Evolutionary conservation across 192 early-diverging fungal genomes (phyloP).

Genomic region (Mortierella claussenii): DNA sequence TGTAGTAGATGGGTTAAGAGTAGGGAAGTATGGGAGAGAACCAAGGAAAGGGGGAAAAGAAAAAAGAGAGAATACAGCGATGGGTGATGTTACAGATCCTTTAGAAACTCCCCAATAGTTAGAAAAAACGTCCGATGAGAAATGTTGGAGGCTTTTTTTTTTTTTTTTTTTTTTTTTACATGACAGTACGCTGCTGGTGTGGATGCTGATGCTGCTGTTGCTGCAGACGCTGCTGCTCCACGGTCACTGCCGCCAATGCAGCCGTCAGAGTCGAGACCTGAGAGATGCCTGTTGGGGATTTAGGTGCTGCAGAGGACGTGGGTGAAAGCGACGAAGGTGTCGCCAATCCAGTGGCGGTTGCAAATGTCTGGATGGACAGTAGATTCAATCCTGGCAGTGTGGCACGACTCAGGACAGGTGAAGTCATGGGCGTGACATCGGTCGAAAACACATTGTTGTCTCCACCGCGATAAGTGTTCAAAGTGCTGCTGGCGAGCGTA

Average conservation of each 20-base stretch:
- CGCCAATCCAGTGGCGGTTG: neutral
- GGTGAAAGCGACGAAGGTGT: constrained; percentile 43
- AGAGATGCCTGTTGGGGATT: constrained; percentile 18
- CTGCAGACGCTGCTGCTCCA: constrained; percentile 41
- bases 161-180: neutral
- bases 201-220: constrained; percentile 12
- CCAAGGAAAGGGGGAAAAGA: too few relatives aligned
- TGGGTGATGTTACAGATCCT: too few relatives aligned
- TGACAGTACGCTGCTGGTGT: neutral
- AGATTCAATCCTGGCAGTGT: constrained; percentile 27
- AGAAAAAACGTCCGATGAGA: too few relatives aligned
- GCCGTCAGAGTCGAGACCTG: constrained; percentile 48
- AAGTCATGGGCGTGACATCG: constrained; percentile 49
- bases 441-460: constrained; percentile 33
- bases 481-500: neutral
- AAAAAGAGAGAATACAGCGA: too few relatives aligned
- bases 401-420: constrained; percentile 41
- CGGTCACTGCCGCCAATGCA: constrained; percentile 41
- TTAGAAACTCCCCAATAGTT: too few relatives aligned
- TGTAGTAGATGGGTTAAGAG: too few relatives aligned
- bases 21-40: too few relatives aligned
- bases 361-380: constrained; percentile 29
- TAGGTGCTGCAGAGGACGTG: constrained; percentile 16
- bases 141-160: neutral
- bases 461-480: constrained; percentile 27